phyloP scores from a whole-genome alignment of 2,329 filamentous ascomycete species.

The Xylariaceae sp. region DNA sequence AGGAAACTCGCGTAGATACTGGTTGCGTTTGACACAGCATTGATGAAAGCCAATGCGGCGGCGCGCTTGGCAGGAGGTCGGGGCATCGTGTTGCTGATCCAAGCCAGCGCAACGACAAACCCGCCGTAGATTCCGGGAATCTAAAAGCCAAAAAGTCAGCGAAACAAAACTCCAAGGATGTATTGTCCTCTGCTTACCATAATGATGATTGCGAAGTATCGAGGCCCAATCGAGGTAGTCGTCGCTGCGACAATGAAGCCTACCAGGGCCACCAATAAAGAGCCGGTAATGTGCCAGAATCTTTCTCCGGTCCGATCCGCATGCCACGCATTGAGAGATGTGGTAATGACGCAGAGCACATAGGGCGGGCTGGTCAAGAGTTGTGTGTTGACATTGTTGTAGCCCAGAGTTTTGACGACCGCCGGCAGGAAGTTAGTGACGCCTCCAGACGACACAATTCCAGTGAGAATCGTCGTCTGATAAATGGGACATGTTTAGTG shows the following conservation, averaged over 20 bases:
- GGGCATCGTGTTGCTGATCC: conserved; percentile 73
- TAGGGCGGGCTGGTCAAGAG: conserved; percentile 65
- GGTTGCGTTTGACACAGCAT: conserved; percentile 65
- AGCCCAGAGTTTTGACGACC: conserved; percentile 65
- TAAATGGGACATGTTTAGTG: conserved; percentile 4
- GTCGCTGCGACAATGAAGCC: conserved; percentile 66
- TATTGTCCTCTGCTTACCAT: conserved; percentile 45
- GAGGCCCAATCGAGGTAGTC: conserved; percentile 55
- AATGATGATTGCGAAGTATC: conserved; percentile 69
- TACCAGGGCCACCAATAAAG: conserved; percentile 56
- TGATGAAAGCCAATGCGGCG: conserved; percentile 70
- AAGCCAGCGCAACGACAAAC: conserved; percentile 65
- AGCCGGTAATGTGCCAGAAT: conserved; percentile 62
- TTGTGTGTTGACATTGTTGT: conserved; percentile 55
- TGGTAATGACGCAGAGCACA: conserved; percentile 57
- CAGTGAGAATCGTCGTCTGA: conserved; percentile 52
- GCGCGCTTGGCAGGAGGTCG: conserved; percentile 70
- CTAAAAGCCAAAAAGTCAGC: conserved; percentile 20
- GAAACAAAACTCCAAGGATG: not conserved
- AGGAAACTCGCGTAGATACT: conserved; percentile 58
- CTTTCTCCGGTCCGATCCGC: conserved; percentile 68
- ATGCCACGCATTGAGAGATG: conserved; percentile 64
- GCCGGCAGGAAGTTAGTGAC: conserved; percentile 69
- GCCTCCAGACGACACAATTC: conserved; percentile 52
- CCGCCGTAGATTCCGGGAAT: conserved; percentile 59